phyloP scores from a whole-genome alignment of 768 basidiomycete species.

The Lactarius trivialis region DNA sequence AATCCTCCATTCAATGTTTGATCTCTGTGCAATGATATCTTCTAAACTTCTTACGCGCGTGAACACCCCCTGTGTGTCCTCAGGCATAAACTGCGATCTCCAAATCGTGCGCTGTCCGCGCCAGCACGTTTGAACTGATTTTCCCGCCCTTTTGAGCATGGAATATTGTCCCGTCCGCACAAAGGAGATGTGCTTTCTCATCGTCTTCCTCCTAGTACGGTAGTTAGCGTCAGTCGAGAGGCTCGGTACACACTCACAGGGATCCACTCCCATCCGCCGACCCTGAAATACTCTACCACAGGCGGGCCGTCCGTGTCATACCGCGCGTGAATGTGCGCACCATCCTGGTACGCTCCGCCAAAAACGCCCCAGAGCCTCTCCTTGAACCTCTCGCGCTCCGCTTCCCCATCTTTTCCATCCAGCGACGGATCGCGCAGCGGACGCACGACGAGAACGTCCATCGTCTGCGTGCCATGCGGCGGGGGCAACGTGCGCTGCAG shows the following conservation, averaged over 20 bases:
- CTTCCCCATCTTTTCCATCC: slow-evolving; percentile 33
- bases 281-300: slow-evolving; percentile 74
- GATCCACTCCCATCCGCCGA: slow-evolving; percentile 79
- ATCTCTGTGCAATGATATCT: slow-evolving; percentile 3
- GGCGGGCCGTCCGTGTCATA: slow-evolving; percentile 39
- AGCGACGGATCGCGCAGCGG: slow-evolving; percentile 56
- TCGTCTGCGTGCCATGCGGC: slow-evolving; percentile 33
- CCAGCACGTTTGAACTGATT: slow-evolving; percentile 43
- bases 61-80: slow-evolving; percentile 7
- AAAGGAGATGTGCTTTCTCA: slow-evolving; percentile 60
- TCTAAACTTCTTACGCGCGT: neutral
- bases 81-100: slow-evolving; percentile 46
- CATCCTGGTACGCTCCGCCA: slow-evolving; percentile 68
- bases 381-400: slow-evolving; percentile 44
- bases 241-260: slow-evolving; percentile 47
- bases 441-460: slow-evolving; percentile 73
- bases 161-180: slow-evolving; percentile 71
- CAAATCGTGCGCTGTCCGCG: slow-evolving; percentile 29
- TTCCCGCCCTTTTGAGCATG: slow-evolving; percentile 55
- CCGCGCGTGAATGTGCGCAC: slow-evolving; percentile 61
- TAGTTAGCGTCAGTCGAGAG: neutral
- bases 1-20: neutral
- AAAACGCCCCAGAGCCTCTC: slow-evolving; percentile 49
- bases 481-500: slow-evolving; percentile 44
- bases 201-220: slow-evolving; percentile 51